Percentiles rank a stretch among this genome's conserved stretches.
phyloP scores from a whole-genome alignment of 352 stramenopile genomes.

The Globisporangium paddicum region DNA sequence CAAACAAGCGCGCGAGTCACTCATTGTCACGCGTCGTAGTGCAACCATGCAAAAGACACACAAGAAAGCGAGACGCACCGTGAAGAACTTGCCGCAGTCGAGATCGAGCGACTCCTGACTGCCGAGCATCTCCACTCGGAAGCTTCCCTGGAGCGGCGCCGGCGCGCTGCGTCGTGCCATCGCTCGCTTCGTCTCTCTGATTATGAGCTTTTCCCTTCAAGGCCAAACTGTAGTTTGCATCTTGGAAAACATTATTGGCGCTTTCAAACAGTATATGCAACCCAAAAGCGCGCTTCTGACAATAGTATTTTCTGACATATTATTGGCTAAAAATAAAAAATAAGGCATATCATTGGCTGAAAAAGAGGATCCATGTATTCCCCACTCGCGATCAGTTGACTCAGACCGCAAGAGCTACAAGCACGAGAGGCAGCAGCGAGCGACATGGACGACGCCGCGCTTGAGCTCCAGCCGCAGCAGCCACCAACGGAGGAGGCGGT shows the following conservation, averaged over 20 bases:
- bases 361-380: not conserved
- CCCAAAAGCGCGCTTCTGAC: not conserved
- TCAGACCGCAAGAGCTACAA: not conserved
- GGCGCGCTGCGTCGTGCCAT: slow-evolving; percentile 4
- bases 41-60: not conserved
- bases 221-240: not conserved
- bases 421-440: not conserved
- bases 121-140: slow-evolving; percentile 37
- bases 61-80: slow-evolving; percentile 23
- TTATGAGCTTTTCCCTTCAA: not conserved
- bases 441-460: slow-evolving; percentile 1
- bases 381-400: slow-evolving; percentile 1
- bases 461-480: not conserved
- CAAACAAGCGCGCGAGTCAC: not conserved
- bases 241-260: not conserved
- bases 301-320: not conserved
- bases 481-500: not conserved
- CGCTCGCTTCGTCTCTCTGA: not conserved
- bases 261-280: not conserved
- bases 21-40: not conserved
- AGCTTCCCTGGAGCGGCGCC: slow-evolving; percentile 9
- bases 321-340: not conserved
- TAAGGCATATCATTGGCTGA: not conserved
- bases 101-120: slow-evolving; percentile 81
- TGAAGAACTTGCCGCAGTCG: slow-evolving; percentile 86